Base-by-base conservation (phyloP, 768 basidiomycete species). In the Lactifluus pinguis region DNA sequence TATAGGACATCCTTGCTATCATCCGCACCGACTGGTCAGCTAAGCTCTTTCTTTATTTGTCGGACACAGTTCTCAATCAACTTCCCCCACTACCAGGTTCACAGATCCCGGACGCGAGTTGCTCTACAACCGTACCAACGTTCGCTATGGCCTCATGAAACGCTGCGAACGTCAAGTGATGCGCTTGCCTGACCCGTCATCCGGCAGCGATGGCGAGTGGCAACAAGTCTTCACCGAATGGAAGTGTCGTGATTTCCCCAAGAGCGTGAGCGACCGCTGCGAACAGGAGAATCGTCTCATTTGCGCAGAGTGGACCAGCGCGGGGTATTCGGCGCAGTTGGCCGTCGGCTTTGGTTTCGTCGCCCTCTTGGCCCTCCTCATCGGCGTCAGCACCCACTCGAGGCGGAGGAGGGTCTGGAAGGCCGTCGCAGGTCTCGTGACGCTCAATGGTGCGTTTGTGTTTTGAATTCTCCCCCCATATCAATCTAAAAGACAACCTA, bases 381-480 rank as follows among this genome's bases (percentile, higher is more conserved):
- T 90, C 59, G 88, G 89, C 4, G 77, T 88, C 19, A 87, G 80
- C 68, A 89, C 89, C 0, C 83, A 83, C 67, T 87, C 87, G 15
- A 77, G 88, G 53, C 77, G 89, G 65, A 76, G 87, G 60, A 80
- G 89, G 64, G 84, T 89, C 36, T 91, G 89, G 89, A 82, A 80
- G 68, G 84, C 81, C 1, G 84, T 86, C 1, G 86, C 86, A 8
- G 82, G 80, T 15, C 71, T 91, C 10, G 74, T 87, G 13, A 71
- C 82, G 15, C 67, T 89, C 19, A 83, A 87, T 67, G 80, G 87
- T 85, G 65, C 48, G 73, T 68, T 7, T 17, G 48, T 15, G 32
- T 44, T 4, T 25, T 25, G 25, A 2, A 25, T 2, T 2, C 25
- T 2, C 25, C 25, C 25, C 25, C 25, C 25, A 25, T n/a, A 25